phyloP scores from a whole-genome alignment of 129 eudicot species.

The Centella asiatica region DNA sequence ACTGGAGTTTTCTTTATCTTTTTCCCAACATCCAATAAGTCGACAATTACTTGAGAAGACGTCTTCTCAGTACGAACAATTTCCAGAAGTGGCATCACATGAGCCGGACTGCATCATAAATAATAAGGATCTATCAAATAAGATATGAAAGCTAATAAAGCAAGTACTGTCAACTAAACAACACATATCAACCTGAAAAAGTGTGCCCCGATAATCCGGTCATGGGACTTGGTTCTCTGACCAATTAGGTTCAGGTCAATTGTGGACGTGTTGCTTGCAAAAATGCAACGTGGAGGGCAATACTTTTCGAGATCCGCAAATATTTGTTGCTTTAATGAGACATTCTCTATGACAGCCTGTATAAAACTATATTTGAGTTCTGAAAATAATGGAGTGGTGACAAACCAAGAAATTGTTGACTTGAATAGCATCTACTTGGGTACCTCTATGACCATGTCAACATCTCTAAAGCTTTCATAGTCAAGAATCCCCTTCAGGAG shows the following conservation, averaged over 20 bases:
- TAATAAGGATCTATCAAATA: not conserved
- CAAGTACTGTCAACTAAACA: not conserved
- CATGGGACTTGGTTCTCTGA: slow-evolving; percentile 55
- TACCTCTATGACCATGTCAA: slow-evolving; percentile 99
- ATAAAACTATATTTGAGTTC: slow-evolving; percentile 5
- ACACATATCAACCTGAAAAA: slow-evolving; percentile 68
- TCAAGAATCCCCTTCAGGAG: slow-evolving; percentile 71
- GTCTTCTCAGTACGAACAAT: slow-evolving; percentile 80
- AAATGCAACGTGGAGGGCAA: slow-evolving; percentile 64
- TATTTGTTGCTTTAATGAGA: slow-evolving; percentile 58
- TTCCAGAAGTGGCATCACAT: slow-evolving; percentile 94
- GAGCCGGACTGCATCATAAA: slow-evolving; percentile 67
- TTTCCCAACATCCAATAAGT: slow-evolving; percentile 82
- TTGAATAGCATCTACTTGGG: not conserved
- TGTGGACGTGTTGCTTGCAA: slow-evolving; percentile 69
- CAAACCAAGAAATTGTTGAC: not conserved
- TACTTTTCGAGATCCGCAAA: slow-evolving; percentile 56
- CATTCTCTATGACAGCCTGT: slow-evolving; percentile 78
- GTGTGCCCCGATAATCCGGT: slow-evolving; percentile 81
- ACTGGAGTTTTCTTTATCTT: slow-evolving; percentile 82
- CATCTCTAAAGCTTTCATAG: slow-evolving; percentile 78
- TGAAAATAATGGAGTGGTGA: not conserved
- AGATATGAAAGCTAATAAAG: not conserved
- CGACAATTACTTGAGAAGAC: slow-evolving; percentile 77
- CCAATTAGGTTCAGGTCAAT: slow-evolving; percentile 59